These are phyloP conservation scores for Mallotus repandus DNA, from an alignment of 441 rosid genomes.

Conservation along the genomic window DNA sequence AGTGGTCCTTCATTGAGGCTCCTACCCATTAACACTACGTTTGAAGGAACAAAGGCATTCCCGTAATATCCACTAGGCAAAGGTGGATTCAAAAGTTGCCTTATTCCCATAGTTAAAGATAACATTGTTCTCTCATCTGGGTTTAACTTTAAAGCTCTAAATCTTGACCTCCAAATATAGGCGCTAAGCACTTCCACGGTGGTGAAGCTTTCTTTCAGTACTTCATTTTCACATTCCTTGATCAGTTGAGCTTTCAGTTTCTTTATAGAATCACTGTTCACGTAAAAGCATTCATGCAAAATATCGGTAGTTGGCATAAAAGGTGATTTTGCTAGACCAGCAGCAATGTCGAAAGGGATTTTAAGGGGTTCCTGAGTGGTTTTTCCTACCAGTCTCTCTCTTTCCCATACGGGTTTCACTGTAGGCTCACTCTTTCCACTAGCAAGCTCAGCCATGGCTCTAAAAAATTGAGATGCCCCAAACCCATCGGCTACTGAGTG, in stretches of 20 bases:
- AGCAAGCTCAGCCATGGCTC: constrained; percentile 49
- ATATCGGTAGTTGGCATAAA: constrained; percentile 40
- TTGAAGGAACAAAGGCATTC: constrained; percentile 46
- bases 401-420: constrained; percentile 54
- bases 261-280: constrained; percentile 35
- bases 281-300: constrained; percentile 34
- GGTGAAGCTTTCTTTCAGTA: constrained; percentile 24
- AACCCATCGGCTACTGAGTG: constrained; percentile 60
- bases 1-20: constrained; percentile 32
- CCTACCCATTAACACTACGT: constrained; percentile 25
- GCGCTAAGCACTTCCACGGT: constrained; percentile 55
- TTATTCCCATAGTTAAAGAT: constrained; percentile 42
- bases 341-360: background rate
- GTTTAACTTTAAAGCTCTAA: constrained; percentile 41
- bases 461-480: constrained; percentile 56
- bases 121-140: constrained; percentile 36
- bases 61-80: constrained; percentile 51
- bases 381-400: constrained; percentile 32
- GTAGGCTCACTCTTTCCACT: constrained; percentile 43
- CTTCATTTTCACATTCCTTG: constrained; percentile 18
- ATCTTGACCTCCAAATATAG: constrained; percentile 51
- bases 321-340: constrained; percentile 44
- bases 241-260: constrained; percentile 31
- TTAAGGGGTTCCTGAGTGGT: constrained; percentile 11
- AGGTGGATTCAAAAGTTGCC: constrained; percentile 40